Base-by-base conservation (phyloP, 2,329 filamentous ascomycete species). In the Tolypocladium guangdongense region DNA sequence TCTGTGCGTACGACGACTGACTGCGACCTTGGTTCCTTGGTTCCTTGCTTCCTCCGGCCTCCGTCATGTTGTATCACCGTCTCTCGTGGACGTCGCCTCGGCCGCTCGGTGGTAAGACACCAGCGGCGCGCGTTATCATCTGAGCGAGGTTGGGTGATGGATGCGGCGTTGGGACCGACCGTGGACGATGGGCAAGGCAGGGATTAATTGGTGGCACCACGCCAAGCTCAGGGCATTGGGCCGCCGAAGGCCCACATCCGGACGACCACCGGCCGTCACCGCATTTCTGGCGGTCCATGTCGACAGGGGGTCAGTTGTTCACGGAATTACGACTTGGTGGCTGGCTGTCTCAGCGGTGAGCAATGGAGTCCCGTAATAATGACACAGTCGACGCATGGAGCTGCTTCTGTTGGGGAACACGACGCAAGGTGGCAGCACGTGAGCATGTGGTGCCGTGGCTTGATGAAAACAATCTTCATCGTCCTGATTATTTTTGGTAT, bases 401-500 rank as follows among this genome's bases (percentile, higher is more conserved):
- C 24, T 12, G 43, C 24, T 30, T 8, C 43, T 20, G 43, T 32
- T 46, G 24, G 18, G 24, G 16, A n/a, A 46, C 24, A 32, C 16
- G 43, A 30, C 41, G 30, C 41, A 45, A 12, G 16, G 16, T 12
- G 10, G 30, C 11, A 30, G 22, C 41, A n/a, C 41, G 41, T 22
- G 41, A 30, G 41, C 41, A 30, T 24, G 12, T 32, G 16, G 16
- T 14, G 8, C 7, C 14, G 14, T 2, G 22, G 22, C 14, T 18
- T n/a, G 39, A 43, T 43, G 39, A 43, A 43, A 8, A 27, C n/a
- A 43, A 27, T n/a, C 7, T n/a, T n/a, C 24, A 30, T 30, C 16
- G 18, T 30, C 24, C 12, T 49, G 49, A 41, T n/a, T 38, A 38
- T 30, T 30, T 52, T 24, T 57, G 51, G 54, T 57, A 57, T 57